Evolutionary conservation across 2,329 filamentous ascomycete genomes (phyloP).

Genomic region (Cladophialophora psammophila): DNA sequence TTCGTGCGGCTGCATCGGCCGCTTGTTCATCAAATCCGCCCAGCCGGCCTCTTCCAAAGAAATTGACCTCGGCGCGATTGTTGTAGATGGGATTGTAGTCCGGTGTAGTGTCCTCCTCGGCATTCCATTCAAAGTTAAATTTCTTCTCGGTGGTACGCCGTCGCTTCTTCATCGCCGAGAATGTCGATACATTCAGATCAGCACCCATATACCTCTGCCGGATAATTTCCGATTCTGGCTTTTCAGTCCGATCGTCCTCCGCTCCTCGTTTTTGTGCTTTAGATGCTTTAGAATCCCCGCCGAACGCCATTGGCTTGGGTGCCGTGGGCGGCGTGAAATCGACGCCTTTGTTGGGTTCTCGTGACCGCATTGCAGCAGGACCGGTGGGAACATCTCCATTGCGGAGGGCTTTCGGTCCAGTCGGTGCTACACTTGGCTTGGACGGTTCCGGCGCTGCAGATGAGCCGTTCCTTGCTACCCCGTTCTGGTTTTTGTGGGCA

Average conservation of each 20-base stretch:
- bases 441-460: neutral
- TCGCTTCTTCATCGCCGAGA: conserved; percentile 95
- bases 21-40: conserved; percentile 70
- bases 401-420: conserved; percentile 74
- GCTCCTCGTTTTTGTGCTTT: conserved; percentile 54
- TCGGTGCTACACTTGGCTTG: conserved; percentile 61
- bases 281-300: conserved; percentile 49
- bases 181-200: conserved; percentile 83
- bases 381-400: conserved; percentile 56
- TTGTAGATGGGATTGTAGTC: conserved; percentile 85
- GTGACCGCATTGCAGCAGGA: conserved; percentile 58
- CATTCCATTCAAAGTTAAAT: conserved; percentile 99
- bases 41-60: conserved; percentile 72
- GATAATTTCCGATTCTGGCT: conserved; percentile 76
- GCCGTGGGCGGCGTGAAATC: conserved; percentile 63
- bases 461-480: conserved; percentile 20
- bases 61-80: conserved; percentile 69
- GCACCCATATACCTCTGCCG: conserved; percentile 89
- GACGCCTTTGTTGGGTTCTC: conserved; percentile 53
- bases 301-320: conserved; percentile 50
- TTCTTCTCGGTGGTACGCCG: conserved; percentile 93
- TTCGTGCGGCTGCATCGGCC: conserved; percentile 59
- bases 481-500: conserved; percentile 26
- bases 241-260: conserved; percentile 61
- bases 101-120: conserved; percentile 87